A percentile compares a stretch with the other conserved stretches of the same genome.
These are phyloP conservation scores for Leishmania tarentolae DNA, from an alignment of 208 protist genomes.

Conservation along the genomic window DNA sequence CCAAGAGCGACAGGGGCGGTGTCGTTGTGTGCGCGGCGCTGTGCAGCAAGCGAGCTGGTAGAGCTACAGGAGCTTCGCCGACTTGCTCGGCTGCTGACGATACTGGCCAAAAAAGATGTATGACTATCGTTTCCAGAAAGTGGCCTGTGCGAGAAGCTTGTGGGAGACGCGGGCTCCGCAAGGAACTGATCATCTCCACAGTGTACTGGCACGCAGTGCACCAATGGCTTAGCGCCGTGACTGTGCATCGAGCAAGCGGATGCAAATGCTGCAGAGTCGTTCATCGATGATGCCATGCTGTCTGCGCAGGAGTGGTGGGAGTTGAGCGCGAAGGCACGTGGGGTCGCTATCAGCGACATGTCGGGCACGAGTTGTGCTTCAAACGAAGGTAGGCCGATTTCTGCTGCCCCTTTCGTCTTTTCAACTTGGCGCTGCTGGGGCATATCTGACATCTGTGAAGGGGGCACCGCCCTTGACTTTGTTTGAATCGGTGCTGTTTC, in stretches of 20 bases:
- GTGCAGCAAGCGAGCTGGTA: neutral
- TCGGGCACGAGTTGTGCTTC: neutral
- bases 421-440: neutral
- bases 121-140: neutral
- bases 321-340: neutral
- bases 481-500: neutral
- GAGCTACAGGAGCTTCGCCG: neutral
- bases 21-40: conserved; percentile 4
- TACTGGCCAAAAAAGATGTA: neutral
- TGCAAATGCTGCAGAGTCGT: neutral
- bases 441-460: neutral
- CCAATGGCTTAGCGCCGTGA: neutral
- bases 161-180: too few species aligned
- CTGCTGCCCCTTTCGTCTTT: neutral
- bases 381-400: neutral
- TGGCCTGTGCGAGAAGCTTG: neutral
- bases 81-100: neutral
- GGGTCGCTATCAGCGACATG: neutral
- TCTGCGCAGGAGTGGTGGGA: neutral
- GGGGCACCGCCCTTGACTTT: neutral
- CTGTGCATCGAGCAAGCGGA: neutral
- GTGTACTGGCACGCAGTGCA: neutral
- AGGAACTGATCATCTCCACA: neutral
- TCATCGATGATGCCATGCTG: neutral
- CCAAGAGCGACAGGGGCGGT: neutral